Percentiles rank a stretch among this genome's conserved stretches.
Conservation (phyloP, 208 protist species). For the Zelonia costaricensis region DNA sequence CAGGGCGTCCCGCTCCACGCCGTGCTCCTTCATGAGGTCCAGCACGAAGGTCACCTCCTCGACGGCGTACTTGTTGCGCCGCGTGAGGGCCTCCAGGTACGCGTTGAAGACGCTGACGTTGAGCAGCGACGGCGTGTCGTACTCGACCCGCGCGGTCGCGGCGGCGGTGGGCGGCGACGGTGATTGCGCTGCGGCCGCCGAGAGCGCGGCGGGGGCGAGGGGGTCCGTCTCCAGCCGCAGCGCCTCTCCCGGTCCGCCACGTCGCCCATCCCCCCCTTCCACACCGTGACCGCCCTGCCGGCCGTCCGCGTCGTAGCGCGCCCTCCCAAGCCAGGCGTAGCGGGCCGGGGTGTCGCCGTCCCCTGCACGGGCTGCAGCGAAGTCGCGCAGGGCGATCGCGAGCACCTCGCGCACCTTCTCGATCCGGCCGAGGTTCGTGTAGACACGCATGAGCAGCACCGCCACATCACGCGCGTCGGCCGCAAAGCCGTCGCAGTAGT, state of each 20-base stretch:
- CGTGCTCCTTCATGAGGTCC: constrained; percentile 43
- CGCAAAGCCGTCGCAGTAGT: constrained; percentile 40
- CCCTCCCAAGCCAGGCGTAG: constrained; percentile 12
- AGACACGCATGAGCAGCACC: constrained; percentile 61
- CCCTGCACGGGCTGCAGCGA: constrained; percentile 9
- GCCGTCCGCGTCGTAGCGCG: not conserved
- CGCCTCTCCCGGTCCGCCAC: too few relatives aligned
- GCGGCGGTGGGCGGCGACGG: too few relatives aligned
- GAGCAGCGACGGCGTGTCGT: constrained; percentile 20
- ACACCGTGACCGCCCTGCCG: not conserved
- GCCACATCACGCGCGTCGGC: constrained; percentile 51
- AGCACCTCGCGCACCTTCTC: constrained; percentile 68
- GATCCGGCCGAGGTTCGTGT: constrained; percentile 66
- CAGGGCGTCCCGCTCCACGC: constrained; percentile 46
- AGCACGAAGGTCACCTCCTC: constrained; percentile 68
- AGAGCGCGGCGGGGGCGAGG: too few relatives aligned
- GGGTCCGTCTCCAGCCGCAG: too few relatives aligned
- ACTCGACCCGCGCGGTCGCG: too few relatives aligned
- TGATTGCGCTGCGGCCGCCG: too few relatives aligned
- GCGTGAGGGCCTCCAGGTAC: constrained; percentile 74
- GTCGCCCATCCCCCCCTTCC: not conserved
- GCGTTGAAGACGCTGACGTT: constrained; percentile 64
- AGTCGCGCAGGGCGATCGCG: constrained; percentile 50
- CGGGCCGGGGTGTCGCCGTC: constrained; percentile 2
- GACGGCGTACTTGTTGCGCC: constrained; percentile 55